Base-by-base conservation (phyloP, 768 basidiomycete genomes). In the Cystobasidium onofrii region DNA sequence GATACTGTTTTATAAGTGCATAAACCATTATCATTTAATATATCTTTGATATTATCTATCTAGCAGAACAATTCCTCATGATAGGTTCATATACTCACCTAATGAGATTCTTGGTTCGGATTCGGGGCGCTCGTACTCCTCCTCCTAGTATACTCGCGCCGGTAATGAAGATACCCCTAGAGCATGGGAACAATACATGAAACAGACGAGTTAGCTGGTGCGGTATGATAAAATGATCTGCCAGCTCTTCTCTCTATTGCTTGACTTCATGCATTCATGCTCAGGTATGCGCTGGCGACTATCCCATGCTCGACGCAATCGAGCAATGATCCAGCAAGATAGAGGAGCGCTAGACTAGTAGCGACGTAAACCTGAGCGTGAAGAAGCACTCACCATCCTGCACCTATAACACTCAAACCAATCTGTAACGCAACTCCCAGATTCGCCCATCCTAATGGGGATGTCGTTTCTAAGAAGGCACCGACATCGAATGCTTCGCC, bases 141-240 rank as follows among this genome's bases (percentile, higher is more conserved):
- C 93, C 96, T 55, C 95, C 95, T 34, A 99, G 85, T 77, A 99
- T 93, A 34, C 92, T 95, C n/a, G 94, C 83, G 69, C 96, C 96
- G 0, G 96, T 98, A 71, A 98, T 83, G 84, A 95, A 92, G 80
- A 99, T 98, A 64, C 95, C 95, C 95, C 95, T 98, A n/a, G n/a
- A n/a, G n/a, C n/a, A n/a, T n/a, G n/a, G n/a, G n/a, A n/a, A n/a
- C n/a, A n/a, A n/a, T n/a, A n/a, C n/a, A n/a, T n/a, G n/a, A n/a
- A n/a, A n/a, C n/a, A n/a, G n/a, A n/a, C n/a, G n/a, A n/a, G n/a
- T n/a, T n/a, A n/a, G n/a, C n/a, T n/a, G n/a, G n/a, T n/a, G n/a
- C n/a, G n/a, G n/a, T n/a, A n/a, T n/a, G n/a, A n/a, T n/a, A n/a
- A n/a, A n/a, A n/a, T n/a, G n/a, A n/a, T n/a, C 39, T 39, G 39